phyloP scores from a whole-genome alignment of 345 rosid genomes.

The Isatis tinctoria region DNA sequence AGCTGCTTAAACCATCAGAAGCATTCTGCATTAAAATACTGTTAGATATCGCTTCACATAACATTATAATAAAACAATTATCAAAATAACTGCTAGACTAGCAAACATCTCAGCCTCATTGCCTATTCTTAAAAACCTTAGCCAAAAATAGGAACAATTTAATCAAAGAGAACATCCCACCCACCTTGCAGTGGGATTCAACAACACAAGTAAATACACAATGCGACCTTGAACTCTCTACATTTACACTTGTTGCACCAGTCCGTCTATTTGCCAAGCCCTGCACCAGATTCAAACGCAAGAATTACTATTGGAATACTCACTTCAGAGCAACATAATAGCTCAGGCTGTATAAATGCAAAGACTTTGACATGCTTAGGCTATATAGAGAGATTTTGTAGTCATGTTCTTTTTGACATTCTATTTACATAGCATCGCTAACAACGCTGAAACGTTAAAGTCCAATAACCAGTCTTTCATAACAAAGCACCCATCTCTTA shows the following conservation, averaged over 20 bases:
- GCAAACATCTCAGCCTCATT: conserved; percentile 6
- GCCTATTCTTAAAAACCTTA: not conserved
- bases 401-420: not conserved
- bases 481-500: not conserved
- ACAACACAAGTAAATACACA: conserved; percentile 97
- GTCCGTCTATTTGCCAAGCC: conserved; percentile 92
- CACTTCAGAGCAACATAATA: not conserved
- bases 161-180: conserved; percentile 16
- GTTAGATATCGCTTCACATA: not conserved
- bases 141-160: not conserved
- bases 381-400: not conserved
- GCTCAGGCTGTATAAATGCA: not conserved
- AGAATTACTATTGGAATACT: not conserved
- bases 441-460: not conserved
- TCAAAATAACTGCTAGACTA: not conserved
- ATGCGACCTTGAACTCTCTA: conserved; percentile 98
- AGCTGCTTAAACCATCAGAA: conserved; percentile 83
- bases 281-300: conserved; percentile 36
- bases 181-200: conserved; percentile 94
- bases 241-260: conserved; percentile 92
- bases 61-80: not conserved
- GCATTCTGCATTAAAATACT: conserved; percentile 44
- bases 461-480: not conserved
- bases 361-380: conserved; percentile 1
- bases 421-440: not conserved